Base-by-base conservation (phyloP, 768 basidiomycete genomes). In the Tricholoma hemisulphureum region DNA sequence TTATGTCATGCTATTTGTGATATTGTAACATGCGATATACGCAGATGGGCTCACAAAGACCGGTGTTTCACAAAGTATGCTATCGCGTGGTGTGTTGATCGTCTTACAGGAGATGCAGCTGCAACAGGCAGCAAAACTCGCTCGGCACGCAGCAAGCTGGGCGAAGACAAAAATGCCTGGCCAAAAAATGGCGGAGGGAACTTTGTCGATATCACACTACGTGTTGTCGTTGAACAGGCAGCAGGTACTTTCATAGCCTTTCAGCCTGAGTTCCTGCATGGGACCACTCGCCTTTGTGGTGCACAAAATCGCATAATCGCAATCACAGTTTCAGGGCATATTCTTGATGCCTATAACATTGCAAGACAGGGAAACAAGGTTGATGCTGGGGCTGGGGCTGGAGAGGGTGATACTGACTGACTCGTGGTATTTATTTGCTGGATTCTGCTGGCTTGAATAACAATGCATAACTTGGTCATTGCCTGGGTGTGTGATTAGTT, bases 241-340 rank as follows among this genome's bases (percentile, higher is more conserved):
- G 26, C 18, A 2, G 54, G 43, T 24, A 55, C 54, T 18, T 24
- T 56, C 13, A 50, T 56, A 18, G 55, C 43, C 2, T 56, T 56
- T 31, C 24, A 34, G 31, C 55, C 55, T 49, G 55, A 56, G 31
- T 51, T 37, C 20, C 46, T 28, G 13, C 56, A 57, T 57, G 56
- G 50, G 18, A 57, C 50, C 41, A 52, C 53, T 24, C 23, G 11
- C 11, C 53, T 55, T 39, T 45, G 53, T 41, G 53, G 35, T 55
- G 53, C 53, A 21, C 53, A 41, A 28, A 55, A 55, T 23, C 39
- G 29, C 13, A 32, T 55, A 29, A 21, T n/a, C 21, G 45, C 53
- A 21, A 45, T 55, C 41, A 55, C 39, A 10, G 43, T 45, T 39
- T 55, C 53, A 29, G 23, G 28, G 14, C 53, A 55, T 28, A 55